Evolutionary conservation across 352 stramenopile genomes (phyloP), one percentile per base, ranked within the genome.

Genomic region (Globisporangium spinosum): DNA sequence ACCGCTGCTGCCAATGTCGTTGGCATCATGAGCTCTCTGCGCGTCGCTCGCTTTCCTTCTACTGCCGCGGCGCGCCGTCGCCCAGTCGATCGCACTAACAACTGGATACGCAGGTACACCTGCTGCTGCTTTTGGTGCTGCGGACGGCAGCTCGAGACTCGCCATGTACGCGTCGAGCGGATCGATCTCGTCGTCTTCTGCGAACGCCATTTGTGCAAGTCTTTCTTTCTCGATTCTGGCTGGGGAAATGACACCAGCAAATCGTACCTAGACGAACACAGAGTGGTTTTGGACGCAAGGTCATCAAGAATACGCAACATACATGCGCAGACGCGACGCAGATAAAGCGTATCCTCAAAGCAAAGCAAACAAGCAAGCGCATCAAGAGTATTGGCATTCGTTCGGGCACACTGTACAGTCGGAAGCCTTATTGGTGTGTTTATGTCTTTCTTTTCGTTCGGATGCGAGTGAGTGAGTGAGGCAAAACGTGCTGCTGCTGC

Each of bases 101-200:
- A 49, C 56, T 17, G 32, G 56, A 49, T 10, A 49, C 7, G n/a
- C 56, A 49, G 56, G n/a, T 25, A 55, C 49, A 23, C 38, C 49
- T 10, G 67, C 22, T 2, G 35, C 12, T 1, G 63, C 15, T 38
- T 38, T 9, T n/a, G 40, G n/a, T 2, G 43, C 17, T 51, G 43
- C 22, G 10, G 64, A 64, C 15, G 75, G 73, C 4, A 83, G 57
- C 62, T 77, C 72, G 34, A 95, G 69, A 25, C 76, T 86, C 60
- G 78, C 82, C 85, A 95, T 95, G 77, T 87, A 95, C 57, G 73
- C 84, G 68, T 95, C 87, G 59, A 95, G 73, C 59, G 87, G 77
- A 68, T 95, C 87, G 58, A 88, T 73, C 23, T 77, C 73, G 10
- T 74, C 68, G 23, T 71, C 64, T 25, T 75, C 71, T 20, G 74